A percentile compares a stretch with the other conserved stretches of the same genome.
Evolutionary conservation across 2,329 filamentous ascomycete species (phyloP).

Genomic region (Aspergillus japonicus): DNA sequence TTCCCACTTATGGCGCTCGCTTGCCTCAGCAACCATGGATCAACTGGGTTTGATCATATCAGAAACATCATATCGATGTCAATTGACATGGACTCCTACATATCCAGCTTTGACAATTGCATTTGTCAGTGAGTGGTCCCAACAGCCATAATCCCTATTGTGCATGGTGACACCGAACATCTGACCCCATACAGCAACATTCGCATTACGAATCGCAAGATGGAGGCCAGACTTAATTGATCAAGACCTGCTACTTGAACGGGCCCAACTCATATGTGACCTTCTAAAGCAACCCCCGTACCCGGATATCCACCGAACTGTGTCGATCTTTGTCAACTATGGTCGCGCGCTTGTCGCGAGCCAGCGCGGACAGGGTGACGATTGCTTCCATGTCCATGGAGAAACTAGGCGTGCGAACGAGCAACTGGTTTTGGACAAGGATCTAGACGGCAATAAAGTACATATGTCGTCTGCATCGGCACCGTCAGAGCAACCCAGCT

Average conservation of each 20-base stretch:
- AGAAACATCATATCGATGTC: conserved; percentile 35
- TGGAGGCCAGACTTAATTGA: conserved; percentile 36
- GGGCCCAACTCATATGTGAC: conserved; percentile 34
- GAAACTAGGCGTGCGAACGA: not conserved
- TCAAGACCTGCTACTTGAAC: conserved; percentile 29
- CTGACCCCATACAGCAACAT: conserved; percentile 27
- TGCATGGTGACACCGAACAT: not conserved
- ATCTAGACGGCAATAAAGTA: not conserved
- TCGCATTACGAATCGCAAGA: conserved; percentile 34
- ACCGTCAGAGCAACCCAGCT: not conserved
- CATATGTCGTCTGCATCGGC: not conserved
- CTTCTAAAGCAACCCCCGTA: conserved; percentile 38
- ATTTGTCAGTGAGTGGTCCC: conserved; percentile 34
- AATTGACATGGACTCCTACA: conserved; percentile 35
- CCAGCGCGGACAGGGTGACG: not conserved
- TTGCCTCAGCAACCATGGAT: conserved; percentile 35
- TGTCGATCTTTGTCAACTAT: conserved; percentile 39
- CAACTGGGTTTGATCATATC: conserved; percentile 33
- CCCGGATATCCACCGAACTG: conserved; percentile 40
- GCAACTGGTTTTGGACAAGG: not conserved
- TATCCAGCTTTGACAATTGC: conserved; percentile 37
- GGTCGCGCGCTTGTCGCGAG: conserved; percentile 32
- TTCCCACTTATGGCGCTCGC: conserved; percentile 31
- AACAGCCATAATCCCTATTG: not conserved
- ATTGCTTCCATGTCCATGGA: not conserved